Conservation (phyloP, 208 protist species). For the Naegleria lovaniensis region DNA sequence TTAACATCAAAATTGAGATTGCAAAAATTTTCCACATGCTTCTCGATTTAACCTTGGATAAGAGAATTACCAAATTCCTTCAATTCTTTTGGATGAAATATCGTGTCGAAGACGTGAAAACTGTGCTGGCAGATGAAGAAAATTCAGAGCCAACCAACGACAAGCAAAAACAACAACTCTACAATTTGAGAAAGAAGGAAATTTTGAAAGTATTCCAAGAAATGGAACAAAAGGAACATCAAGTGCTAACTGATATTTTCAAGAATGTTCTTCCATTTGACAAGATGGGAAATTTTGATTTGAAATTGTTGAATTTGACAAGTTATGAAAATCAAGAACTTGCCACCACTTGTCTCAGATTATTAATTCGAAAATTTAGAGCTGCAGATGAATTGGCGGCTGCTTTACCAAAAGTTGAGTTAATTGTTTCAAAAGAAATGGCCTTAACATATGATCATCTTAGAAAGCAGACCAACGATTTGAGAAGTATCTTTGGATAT, state of each 20-base stretch:
- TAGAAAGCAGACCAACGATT: neutral
- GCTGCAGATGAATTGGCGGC: neutral
- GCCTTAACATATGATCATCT: neutral
- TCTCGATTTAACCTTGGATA: neutral
- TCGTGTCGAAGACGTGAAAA: neutral
- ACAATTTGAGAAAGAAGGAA: neutral
- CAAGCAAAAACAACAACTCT: neutral
- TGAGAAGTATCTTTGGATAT: neutral
- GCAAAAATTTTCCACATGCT: neutral
- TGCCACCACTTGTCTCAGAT: neutral
- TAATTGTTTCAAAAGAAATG: constrained; percentile 1
- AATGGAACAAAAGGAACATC: neutral
- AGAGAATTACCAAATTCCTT: neutral
- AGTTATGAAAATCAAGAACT: neutral
- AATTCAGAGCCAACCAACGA: neutral
- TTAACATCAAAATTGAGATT: neutral
- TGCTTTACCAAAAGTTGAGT: neutral
- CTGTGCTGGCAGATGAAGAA: neutral
- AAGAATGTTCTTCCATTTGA: neutral
- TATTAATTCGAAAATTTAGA: neutral
- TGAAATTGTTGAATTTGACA: neutral
- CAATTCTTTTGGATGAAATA: constrained; percentile 7
- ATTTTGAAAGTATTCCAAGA: neutral
- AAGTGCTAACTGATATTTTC: neutral
- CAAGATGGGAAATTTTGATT: neutral